These are phyloP conservation scores for Carex myosuroides DNA, from an alignment of 176 grass and related monocot genomes.

Conservation along the genomic window DNA sequence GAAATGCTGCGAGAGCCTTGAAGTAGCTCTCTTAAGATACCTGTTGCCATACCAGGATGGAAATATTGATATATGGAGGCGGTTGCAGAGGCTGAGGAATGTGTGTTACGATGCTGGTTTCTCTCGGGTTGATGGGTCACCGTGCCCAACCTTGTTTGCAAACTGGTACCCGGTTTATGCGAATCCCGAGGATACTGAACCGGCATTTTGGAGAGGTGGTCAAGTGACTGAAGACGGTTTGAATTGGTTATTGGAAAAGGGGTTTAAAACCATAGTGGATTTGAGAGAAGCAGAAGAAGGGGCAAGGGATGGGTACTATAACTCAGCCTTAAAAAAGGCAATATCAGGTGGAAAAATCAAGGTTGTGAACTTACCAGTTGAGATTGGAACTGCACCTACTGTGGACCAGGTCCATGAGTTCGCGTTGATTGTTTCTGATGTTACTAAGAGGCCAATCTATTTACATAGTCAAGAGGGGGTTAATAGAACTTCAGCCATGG, in stretches of 20 bases:
- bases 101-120: slow-evolving; percentile 85
- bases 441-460: slow-evolving; percentile 59
- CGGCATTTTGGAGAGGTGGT: slow-evolving; percentile 94
- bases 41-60: slow-evolving; percentile 32
- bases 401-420: slow-evolving; percentile 74
- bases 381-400: slow-evolving; percentile 66
- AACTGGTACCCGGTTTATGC: slow-evolving; percentile 82
- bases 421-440: slow-evolving; percentile 59
- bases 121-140: slow-evolving; percentile 56
- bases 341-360: slow-evolving; percentile 71
- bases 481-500: slow-evolving; percentile 82
- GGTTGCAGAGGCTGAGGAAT: slow-evolving; percentile 81
- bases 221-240: slow-evolving; percentile 82
- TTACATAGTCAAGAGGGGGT: slow-evolving; percentile 91
- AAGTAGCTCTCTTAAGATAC: slow-evolving; percentile 69
- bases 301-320: slow-evolving; percentile 62
- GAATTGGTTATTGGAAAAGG: slow-evolving; percentile 55
- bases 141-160: slow-evolving; percentile 82
- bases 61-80: slow-evolving; percentile 60
- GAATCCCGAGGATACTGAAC: slow-evolving; percentile 48
- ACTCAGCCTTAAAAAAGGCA: slow-evolving; percentile 48
- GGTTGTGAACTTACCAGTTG: slow-evolving; percentile 76
- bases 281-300: slow-evolving; percentile 51
- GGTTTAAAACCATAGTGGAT: slow-evolving; percentile 91
- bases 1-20: slow-evolving; percentile 83